A percentile compares a stretch with the other conserved stretches of the same genome.
Evolutionary conservation across 306 rosid species (phyloP).

Genomic region (Cucurbita argyrosperma): DNA sequence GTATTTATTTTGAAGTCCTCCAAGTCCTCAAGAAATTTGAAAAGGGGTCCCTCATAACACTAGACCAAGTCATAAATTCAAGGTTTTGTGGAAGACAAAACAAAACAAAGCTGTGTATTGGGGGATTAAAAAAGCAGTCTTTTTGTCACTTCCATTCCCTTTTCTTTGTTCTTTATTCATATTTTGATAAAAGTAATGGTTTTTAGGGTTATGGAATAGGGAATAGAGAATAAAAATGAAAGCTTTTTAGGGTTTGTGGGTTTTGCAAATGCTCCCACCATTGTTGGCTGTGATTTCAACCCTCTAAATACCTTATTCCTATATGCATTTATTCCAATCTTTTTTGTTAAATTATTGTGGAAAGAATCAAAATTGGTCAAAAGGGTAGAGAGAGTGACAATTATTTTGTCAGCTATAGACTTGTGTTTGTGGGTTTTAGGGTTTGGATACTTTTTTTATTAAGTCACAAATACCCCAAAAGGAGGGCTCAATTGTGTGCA

Average conservation of each 20-base stretch:
- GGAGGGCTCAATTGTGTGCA: background rate
- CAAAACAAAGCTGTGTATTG: background rate
- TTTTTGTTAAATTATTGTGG: slow-evolving; percentile 1
- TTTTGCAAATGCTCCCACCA: slow-evolving; percentile 1
- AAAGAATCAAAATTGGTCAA: slow-evolving; percentile 5
- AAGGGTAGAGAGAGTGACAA: background rate
- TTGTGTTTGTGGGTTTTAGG: background rate
- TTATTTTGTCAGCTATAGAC: slow-evolving; percentile 2
- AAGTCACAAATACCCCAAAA: background rate
- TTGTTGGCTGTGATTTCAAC: slow-evolving; percentile 1
- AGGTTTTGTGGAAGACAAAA: background rate
- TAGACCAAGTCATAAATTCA: background rate
- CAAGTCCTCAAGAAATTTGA: background rate
- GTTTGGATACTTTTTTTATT: background rate
- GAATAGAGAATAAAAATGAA: slow-evolving; percentile 6
- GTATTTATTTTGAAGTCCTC: background rate
- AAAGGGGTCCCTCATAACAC: background rate
- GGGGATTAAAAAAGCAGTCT: background rate
- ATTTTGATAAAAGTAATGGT: background rate
- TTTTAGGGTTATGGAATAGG: background rate
- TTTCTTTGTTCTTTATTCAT: slow-evolving; percentile 6
- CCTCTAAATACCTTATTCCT: background rate
- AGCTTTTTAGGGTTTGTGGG: slow-evolving; percentile 1
- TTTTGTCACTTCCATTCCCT: background rate
- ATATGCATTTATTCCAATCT: slow-evolving; percentile 5